Evolutionary conservation across 192 early-diverging fungal species (phyloP).

Genomic region (Paraglomus brasilianum): DNA sequence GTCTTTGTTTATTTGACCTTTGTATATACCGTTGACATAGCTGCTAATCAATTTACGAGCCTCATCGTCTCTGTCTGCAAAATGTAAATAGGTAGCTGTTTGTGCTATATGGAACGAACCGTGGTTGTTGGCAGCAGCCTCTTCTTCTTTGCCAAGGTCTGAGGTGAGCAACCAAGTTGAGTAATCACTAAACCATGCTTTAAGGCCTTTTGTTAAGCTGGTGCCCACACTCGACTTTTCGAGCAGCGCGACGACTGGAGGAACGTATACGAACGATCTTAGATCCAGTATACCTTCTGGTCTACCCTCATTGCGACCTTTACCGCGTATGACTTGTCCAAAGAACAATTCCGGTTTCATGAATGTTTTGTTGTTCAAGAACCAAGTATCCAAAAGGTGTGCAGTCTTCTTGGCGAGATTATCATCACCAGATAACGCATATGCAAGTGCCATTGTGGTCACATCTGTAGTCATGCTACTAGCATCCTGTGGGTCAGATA

Average conservation of each 20-base stretch:
- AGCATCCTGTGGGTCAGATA: conserved; percentile 11
- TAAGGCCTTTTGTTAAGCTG: neutral
- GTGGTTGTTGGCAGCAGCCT: conserved; percentile 34
- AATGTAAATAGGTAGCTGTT: conserved; percentile 32
- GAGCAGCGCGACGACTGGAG: neutral
- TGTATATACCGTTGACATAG: conserved; percentile 22
- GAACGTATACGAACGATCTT: conserved; percentile 8
- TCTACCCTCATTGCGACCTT: neutral
- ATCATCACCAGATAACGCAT: conserved; percentile 1
- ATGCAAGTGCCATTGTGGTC: neutral
- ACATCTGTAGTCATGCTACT: neutral
- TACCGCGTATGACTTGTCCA: neutral
- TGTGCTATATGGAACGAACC: conserved; percentile 39
- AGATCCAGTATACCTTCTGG: conserved; percentile 9
- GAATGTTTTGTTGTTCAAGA: neutral
- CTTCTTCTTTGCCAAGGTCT: conserved; percentile 29
- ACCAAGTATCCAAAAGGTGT: conserved; percentile 9
- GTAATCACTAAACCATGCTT: conserved; percentile 34
- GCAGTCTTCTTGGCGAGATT: conserved; percentile 13
- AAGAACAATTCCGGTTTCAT: neutral
- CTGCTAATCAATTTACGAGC: conserved; percentile 7
- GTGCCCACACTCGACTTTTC: neutral
- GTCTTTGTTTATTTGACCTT: conserved; percentile 25
- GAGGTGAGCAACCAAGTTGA: conserved; percentile 35
- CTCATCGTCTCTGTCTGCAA: conserved; percentile 23